Conservation (phyloP, 257 asterid genomes). For the Nicotiana noctiflora region DNA sequence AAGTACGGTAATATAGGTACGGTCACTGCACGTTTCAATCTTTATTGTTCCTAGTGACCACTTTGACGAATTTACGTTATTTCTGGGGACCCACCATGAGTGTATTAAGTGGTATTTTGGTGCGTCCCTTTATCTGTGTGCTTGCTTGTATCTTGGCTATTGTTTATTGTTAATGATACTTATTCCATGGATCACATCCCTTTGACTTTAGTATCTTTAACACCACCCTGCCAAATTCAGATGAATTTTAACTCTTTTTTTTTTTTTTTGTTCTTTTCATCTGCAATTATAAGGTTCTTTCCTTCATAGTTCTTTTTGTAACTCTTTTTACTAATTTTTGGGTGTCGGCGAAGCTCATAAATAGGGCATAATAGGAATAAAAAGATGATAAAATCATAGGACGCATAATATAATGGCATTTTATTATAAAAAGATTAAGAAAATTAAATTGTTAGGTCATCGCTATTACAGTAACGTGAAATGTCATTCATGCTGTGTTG, state of each 20-base stretch:
- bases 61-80: background rate
- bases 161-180: background rate
- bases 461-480: background rate
- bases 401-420: background rate
- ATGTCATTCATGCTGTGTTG: background rate
- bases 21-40: constrained; percentile 13
- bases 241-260: no score
- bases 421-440: background rate
- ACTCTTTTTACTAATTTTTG: no score
- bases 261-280: no score
- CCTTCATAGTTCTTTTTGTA: no score
- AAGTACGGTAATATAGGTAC: constrained; percentile 17
- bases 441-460: background rate
- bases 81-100: background rate
- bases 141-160: background rate
- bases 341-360: background rate
- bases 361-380: no score
- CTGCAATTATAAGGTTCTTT: background rate
- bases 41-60: background rate
- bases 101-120: background rate
- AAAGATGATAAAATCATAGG: no score
- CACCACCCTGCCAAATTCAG: background rate
- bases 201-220: background rate
- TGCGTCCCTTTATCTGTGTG: background rate
- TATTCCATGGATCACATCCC: background rate